These are phyloP conservation scores for Tulasnella sp. DNA, from an alignment of 768 basidiomycete species.

Conservation along the genomic window DNA sequence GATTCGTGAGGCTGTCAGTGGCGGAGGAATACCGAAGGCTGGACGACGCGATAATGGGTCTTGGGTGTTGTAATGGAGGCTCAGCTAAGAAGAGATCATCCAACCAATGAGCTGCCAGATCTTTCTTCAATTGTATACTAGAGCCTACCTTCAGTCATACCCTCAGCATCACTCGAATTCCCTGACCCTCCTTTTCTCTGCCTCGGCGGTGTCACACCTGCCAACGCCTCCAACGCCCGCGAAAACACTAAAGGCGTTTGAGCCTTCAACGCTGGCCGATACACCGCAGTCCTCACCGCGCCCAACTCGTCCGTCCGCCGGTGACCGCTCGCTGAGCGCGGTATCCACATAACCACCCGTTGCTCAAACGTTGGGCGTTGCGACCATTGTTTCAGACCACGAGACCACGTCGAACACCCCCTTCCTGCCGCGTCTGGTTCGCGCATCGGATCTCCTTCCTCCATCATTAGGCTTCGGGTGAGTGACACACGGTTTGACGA, in stretches of 20 bases:
- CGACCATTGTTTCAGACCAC: conserved; percentile 58
- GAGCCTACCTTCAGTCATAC: too few species aligned
- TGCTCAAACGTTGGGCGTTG: conserved; percentile 70
- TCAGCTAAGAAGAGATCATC: conserved; percentile 14
- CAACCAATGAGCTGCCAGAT: conserved; percentile 19
- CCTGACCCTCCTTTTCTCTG: too few species aligned
- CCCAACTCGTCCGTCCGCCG: conserved; percentile 33
- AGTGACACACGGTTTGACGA: not conserved
- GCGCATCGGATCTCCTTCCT: conserved; percentile 11
- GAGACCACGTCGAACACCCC: conserved; percentile 29
- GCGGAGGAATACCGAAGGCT: conserved; percentile 16
- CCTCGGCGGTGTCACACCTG: conserved; percentile 35
- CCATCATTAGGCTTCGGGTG: not conserved
- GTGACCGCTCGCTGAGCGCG: conserved; percentile 20
- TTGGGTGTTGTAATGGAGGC: conserved; percentile 17
- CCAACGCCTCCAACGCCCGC: conserved; percentile 52
- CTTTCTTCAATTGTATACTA: too few species aligned
- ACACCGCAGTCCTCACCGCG: conserved; percentile 32
- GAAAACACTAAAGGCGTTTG: conserved; percentile 68
- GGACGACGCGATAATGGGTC: conserved; percentile 11
- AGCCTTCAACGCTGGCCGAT: conserved; percentile 39
- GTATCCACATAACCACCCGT: conserved; percentile 42
- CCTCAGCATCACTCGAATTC: too few species aligned
- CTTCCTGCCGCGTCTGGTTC: conserved; percentile 4
- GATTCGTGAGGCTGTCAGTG: not conserved